Evolutionary conservation across 257 asterid genomes (phyloP).

Genomic region (Lycium ferocissimum): DNA sequence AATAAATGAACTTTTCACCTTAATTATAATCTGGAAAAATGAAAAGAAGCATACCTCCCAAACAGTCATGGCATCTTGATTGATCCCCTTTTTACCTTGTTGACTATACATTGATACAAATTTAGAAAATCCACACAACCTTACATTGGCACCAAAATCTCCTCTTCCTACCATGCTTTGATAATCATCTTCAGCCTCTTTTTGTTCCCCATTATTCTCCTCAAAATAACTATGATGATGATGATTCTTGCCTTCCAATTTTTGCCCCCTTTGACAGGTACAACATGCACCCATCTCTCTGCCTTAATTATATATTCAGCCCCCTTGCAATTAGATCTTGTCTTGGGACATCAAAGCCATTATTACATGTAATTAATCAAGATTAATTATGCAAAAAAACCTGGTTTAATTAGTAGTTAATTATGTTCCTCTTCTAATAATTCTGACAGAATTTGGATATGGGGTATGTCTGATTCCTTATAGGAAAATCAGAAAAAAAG

Average conservation of each 20-base stretch:
- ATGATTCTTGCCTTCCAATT: conserved; percentile 35
- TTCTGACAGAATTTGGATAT: conserved; percentile 13
- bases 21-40: not conserved
- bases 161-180: conserved; percentile 52
- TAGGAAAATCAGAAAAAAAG: conserved; percentile 6
- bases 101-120: conserved; percentile 66
- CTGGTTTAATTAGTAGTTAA: not conserved
- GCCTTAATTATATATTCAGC: not conserved
- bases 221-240: conserved; percentile 28
- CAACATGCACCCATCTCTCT: conserved; percentile 82
- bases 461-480: conserved; percentile 18
- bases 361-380: not conserved
- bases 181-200: conserved; percentile 48
- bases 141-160: conserved; percentile 68
- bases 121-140: conserved; percentile 76
- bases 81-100: conserved; percentile 75
- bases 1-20: not conserved
- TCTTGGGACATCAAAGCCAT: conserved; percentile 9
- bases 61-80: conserved; percentile 95
- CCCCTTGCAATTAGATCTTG: not conserved
- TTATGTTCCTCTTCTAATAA: conserved; percentile 21
- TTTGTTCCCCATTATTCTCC: conserved; percentile 34
- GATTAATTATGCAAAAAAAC: not conserved
- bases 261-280: conserved; percentile 67
- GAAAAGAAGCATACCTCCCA: conserved; percentile 69